Evolutionary conservation across 2,329 filamentous ascomycete genomes (phyloP), one percentile per base, ranked within the genome.

Genomic region (Ophiosphaerella korrae): DNA sequence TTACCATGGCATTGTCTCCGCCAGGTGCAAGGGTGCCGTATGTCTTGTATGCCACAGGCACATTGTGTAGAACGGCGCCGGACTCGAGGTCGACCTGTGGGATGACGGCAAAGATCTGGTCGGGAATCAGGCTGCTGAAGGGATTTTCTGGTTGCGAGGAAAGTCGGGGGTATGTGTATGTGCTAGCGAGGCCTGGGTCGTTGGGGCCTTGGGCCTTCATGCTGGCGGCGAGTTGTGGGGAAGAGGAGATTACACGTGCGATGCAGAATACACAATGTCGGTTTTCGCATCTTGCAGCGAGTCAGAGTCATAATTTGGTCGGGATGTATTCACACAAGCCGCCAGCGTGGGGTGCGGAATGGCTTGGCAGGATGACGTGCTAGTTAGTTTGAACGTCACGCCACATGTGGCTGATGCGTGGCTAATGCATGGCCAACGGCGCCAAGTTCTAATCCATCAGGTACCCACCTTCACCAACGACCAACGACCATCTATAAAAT

Each of bases 11-110:
- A 75, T 88, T 88, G 74, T 87, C 82, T 38, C 76, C 68, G 23
- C 76, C 74, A 2, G 81, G 77, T 5, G 83, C 81, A 23, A 88
- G 76, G 23, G 76, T 76, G 50, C 85, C 85, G 50, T 82, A 82
- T 3, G 82, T 84, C 52, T 84, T 87, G 75, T 87, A 87, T 50
- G 85, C 84, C 43, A 88, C 77, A 2, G 82, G 83, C 13, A 87
- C 83, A 84, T 97, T 94, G 62, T 82, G 78, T 16, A 99, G 82
- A 0, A 84, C 88, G 21, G 89, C 90, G 42, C 94, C 94, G 2
- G 92, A 97, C 75, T 99, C 94, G 60, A 99, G 88, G 7, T 88
- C 92, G 74, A 97, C 96, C 23, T 87, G 87, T 2, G 94, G 93
- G 48, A 99, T 84, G 53, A 94, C 84, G 50, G 89, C 91, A 67